These are phyloP conservation scores for Botryotinia narcissicola DNA, from an alignment of 2,329 filamentous ascomycete species.

Conservation along the genomic window DNA sequence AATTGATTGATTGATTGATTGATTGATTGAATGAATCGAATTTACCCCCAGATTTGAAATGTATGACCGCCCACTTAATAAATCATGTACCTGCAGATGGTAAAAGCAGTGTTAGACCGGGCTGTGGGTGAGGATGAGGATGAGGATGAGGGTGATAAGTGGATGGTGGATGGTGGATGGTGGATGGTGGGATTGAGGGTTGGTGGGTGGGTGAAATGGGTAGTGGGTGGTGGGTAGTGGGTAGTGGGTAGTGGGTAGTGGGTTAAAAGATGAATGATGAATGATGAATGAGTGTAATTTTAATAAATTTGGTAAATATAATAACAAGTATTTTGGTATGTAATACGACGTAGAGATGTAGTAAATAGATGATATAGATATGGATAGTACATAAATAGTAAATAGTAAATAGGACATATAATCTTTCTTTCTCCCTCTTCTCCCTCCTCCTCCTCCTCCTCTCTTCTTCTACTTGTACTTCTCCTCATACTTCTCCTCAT, in stretches of 20 bases:
- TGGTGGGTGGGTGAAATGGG: no score
- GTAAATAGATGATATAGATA: no score
- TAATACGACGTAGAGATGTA: no score
- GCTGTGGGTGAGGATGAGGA: neutral
- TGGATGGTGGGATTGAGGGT: no score
- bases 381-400: no score
- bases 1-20: no score
- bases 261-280: neutral
- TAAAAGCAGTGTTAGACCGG: neutral
- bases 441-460: no score
- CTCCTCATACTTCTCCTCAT: no score
- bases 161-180: neutral
- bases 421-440: no score
- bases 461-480: neutral
- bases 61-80: neutral
- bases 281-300: neutral
- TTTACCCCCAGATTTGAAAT: constrained; percentile 1
- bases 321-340: no score
- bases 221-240: neutral
- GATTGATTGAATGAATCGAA: neutral
- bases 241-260: neutral
- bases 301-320: neutral
- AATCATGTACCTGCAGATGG: constrained; percentile 10
- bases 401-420: no score
- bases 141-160: no score